These are phyloP conservation scores for Brassica nigra DNA, from an alignment of 345 rosid species.

Conservation along the genomic window DNA sequence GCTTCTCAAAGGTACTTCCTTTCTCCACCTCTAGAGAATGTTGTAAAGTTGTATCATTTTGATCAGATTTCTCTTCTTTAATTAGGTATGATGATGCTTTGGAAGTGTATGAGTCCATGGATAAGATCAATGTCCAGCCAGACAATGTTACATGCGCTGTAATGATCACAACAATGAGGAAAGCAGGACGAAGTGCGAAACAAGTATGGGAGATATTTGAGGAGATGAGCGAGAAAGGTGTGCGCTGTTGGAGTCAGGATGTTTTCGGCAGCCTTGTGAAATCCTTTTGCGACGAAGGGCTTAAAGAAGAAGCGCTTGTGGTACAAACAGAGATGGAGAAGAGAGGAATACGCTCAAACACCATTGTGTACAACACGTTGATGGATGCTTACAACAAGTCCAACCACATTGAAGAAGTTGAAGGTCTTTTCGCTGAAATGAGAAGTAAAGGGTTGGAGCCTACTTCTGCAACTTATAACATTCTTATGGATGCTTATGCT, in stretches of 20 bases:
- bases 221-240: conserved; percentile 75
- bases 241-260: conserved; percentile 70
- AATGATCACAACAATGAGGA: conserved; percentile 77
- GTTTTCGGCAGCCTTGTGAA: conserved; percentile 70
- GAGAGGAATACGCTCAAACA: conserved; percentile 67
- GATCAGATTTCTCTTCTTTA: neutral
- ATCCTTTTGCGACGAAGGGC: conserved; percentile 84
- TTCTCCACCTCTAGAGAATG: neutral
- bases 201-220: conserved; percentile 78
- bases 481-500: conserved; percentile 83
- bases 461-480: conserved; percentile 60
- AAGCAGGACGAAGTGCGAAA: conserved; percentile 64
- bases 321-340: conserved; percentile 85
- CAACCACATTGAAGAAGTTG: conserved; percentile 76
- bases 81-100: conserved; percentile 75
- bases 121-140: conserved; percentile 53
- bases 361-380: conserved; percentile 66
- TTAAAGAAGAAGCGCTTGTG: conserved; percentile 76
- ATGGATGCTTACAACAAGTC: conserved; percentile 83
- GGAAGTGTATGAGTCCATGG: conserved; percentile 70
- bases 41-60: conserved; percentile 9
- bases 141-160: conserved; percentile 78
- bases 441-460: conserved; percentile 64
- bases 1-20: conserved; percentile 55
- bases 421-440: conserved; percentile 82